Conservation (phyloP, 2,329 filamentous ascomycete species). For the Drechslerella dactyloides region DNA sequence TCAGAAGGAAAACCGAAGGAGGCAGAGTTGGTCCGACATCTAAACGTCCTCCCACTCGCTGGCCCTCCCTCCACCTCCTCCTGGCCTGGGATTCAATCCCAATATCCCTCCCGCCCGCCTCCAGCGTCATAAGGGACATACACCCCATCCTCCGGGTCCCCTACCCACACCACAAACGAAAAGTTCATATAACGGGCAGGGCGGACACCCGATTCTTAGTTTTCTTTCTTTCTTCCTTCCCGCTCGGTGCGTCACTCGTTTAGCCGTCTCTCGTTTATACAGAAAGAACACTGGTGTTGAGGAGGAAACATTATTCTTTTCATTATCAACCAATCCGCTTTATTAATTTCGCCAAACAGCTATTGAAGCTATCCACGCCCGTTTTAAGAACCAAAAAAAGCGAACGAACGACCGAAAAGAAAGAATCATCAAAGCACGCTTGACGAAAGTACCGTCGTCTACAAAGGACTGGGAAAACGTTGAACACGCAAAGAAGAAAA, state of each 20-base stretch:
- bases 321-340: constrained; percentile 28
- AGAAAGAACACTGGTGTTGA: constrained; percentile 41
- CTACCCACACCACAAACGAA: constrained; percentile 30
- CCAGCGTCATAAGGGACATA: constrained; percentile 42
- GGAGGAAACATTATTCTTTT: constrained; percentile 33
- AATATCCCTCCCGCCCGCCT: constrained; percentile 27
- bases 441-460: too few relatives aligned
- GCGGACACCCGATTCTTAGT: constrained; percentile 37
- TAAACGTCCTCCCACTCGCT: constrained; percentile 29
- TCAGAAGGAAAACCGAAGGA: constrained; percentile 44
- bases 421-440: not conserved
- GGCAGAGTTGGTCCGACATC: constrained; percentile 31
- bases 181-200: constrained; percentile 48
- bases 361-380: constrained; percentile 48
- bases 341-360: constrained; percentile 33
- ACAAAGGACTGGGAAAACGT: too few relatives aligned
- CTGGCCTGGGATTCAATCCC: constrained; percentile 36
- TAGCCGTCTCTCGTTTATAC: constrained; percentile 49
- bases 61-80: constrained; percentile 35
- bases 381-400: constrained; percentile 29
- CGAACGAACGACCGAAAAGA: not conserved
- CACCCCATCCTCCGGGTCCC: constrained; percentile 37
- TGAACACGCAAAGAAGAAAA: not conserved
- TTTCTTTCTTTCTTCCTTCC: constrained; percentile 42
- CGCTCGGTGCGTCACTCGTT: constrained; percentile 50